phyloP scores from a whole-genome alignment of 345 rosid species.

The Aquilaria sinensis region DNA sequence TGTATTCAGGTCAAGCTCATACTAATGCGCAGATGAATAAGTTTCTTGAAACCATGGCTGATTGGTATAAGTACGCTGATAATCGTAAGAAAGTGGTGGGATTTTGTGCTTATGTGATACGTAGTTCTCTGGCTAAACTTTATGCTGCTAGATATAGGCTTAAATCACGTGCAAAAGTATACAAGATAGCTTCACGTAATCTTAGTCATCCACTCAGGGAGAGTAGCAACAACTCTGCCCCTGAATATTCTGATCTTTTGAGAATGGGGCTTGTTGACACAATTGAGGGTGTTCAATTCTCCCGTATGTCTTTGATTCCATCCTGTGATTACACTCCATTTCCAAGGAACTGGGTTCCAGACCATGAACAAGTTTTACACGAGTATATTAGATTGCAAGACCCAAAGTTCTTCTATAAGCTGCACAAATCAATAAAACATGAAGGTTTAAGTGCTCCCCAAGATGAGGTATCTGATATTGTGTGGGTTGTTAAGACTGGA shows the following conservation, averaged over 20 bases:
- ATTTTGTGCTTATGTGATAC: constrained; percentile 91
- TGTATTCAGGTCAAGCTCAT: constrained; percentile 95
- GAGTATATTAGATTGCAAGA: constrained; percentile 79
- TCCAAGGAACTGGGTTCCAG: constrained; percentile 84
- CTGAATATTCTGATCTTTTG: constrained; percentile 91
- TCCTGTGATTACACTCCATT: constrained; percentile 91
- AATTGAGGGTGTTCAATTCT: constrained; percentile 91
- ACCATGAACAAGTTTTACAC: constrained; percentile 67
- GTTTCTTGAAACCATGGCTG: constrained; percentile 97
- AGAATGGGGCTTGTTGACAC: constrained; percentile 96
- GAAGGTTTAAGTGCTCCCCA: constrained; percentile 71
- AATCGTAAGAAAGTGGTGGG: constrained; percentile 89
- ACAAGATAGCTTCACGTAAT: constrained; percentile 74
- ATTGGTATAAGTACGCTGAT: constrained; percentile 93
- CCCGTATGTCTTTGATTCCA: constrained; percentile 87
- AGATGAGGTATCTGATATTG: constrained; percentile 75
- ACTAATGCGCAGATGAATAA: constrained; percentile 95
- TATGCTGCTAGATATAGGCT: constrained; percentile 95
- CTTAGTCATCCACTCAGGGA: constrained; percentile 79
- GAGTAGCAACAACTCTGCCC: constrained; percentile 77
- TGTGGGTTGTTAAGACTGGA: constrained; percentile 85
- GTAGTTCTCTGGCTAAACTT: constrained; percentile 92
- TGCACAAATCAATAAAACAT: constrained; percentile 58
- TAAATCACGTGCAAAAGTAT: constrained; percentile 95
- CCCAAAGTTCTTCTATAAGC: constrained; percentile 73